Conservation (phyloP, 1,284 basidiomycete species). For the Ceratobasidium sp. region DNA sequence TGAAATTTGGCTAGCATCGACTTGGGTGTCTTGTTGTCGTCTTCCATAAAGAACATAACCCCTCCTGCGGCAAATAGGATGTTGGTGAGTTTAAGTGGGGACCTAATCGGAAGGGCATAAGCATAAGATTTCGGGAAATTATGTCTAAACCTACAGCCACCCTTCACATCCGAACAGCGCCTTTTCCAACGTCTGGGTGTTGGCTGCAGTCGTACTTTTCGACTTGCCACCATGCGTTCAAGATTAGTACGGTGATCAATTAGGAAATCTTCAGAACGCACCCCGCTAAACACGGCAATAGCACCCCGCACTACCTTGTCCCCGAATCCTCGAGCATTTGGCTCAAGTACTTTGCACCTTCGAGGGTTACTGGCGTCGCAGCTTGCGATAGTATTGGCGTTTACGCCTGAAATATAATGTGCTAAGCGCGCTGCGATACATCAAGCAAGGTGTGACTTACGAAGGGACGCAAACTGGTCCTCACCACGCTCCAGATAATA, state of each 20-base stretch:
- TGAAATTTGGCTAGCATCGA: background rate
- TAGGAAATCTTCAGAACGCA: background rate
- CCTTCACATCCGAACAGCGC: conserved; percentile 33
- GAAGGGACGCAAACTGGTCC: conserved; percentile 2
- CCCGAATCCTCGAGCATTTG: background rate
- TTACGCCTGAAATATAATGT: background rate
- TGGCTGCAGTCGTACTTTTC: background rate
- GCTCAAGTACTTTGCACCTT: background rate
- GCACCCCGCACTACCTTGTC: conserved; percentile 4
- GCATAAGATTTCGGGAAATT: background rate
- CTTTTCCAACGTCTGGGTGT: conserved; percentile 13
- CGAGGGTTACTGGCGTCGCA: conserved; percentile 17
- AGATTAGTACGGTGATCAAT: no score
- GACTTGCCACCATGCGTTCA: background rate
- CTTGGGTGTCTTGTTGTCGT: conserved; percentile 3
- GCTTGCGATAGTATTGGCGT: background rate
- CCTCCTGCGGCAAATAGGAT: conserved; percentile 20
- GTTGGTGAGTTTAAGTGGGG: conserved; percentile 25
- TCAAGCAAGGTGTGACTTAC: conserved; percentile 11
- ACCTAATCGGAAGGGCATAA: background rate
- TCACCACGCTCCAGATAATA: conserved; percentile 15
- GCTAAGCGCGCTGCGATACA: background rate
- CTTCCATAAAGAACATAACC: background rate
- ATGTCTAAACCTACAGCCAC: conserved; percentile 24
- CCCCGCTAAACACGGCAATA: conserved; percentile 16